Conservation (phyloP, 2,329 filamentous ascomycete genomes). For the Arthrobotrys musiformis region DNA sequence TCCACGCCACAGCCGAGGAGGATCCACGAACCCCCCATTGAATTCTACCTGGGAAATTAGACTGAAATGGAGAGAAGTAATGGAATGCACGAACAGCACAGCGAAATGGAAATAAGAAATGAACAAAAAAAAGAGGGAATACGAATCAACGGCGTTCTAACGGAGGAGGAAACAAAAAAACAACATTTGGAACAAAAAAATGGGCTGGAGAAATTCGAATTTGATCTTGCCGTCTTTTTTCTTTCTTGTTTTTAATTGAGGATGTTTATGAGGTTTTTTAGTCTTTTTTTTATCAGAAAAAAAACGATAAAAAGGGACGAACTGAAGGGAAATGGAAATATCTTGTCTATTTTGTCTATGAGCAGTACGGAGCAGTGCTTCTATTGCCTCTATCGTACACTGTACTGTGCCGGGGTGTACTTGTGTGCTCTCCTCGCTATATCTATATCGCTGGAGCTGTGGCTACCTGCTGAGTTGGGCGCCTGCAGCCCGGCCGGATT, state of each 20-base stretch:
- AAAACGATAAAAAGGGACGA: background rate
- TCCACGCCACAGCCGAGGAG: slow-evolving; percentile 1
- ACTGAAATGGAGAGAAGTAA: background rate
- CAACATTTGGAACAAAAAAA: no score
- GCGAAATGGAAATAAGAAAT: background rate
- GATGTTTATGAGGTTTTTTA: background rate
- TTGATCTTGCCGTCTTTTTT: background rate
- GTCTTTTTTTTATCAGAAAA: background rate
- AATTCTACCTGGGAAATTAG: background rate
- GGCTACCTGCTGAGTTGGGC: no score
- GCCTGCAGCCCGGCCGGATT: no score
- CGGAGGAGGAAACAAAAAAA: background rate
- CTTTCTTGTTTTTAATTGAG: background rate
- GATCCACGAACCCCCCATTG: slow-evolving; percentile 32
- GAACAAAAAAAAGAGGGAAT: background rate
- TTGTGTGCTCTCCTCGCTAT: no score
- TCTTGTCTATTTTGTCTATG: background rate
- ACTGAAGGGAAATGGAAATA: background rate
- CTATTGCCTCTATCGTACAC: no score
- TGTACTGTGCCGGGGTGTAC: no score
- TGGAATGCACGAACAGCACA: background rate
- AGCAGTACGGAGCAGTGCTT: no score
- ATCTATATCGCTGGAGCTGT: no score
- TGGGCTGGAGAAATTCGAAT: background rate
- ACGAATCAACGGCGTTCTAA: background rate